Percentiles rank a stretch among this genome's conserved stretches.
Evolutionary conservation across 164 flowering plant genomes (phyloP).

Genomic region (Vitis rupestris): DNA sequence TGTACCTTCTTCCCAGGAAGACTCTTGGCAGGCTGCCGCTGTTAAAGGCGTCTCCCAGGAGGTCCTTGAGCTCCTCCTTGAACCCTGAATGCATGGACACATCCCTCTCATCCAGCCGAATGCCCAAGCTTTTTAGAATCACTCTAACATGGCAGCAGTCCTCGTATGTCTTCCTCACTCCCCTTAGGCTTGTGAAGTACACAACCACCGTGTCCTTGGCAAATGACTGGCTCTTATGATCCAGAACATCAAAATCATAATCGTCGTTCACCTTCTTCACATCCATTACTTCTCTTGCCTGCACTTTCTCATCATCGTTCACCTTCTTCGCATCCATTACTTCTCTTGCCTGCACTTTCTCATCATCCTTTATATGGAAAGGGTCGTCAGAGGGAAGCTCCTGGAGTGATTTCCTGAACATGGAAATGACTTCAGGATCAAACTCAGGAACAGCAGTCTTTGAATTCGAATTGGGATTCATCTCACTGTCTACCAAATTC

Average conservation of each 20-base stretch:
- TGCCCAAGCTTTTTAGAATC: constrained; percentile 57
- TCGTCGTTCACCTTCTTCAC: constrained; percentile 2
- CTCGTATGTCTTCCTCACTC: constrained; percentile 89
- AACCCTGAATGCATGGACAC: constrained; percentile 88
- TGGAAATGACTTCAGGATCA: constrained; percentile 58
- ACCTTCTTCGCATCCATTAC: constrained; percentile 11
- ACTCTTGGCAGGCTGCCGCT: constrained; percentile 61
- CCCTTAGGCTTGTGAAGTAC: constrained; percentile 86
- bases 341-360: background rate
- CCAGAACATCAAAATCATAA: background rate
- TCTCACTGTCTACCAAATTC: constrained; percentile 24
- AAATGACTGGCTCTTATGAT: constrained; percentile 7
- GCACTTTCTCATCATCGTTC: constrained; percentile 10
- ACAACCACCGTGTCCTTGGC: constrained; percentile 56
- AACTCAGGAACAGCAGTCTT: constrained; percentile 33
- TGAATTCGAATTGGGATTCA: background rate
- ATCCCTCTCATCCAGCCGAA: constrained; percentile 81
- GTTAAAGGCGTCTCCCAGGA: constrained; percentile 40
- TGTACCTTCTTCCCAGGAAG: constrained; percentile 56
- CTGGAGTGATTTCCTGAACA: constrained; percentile 53
- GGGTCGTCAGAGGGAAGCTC: constrained; percentile 45
- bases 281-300: background rate
- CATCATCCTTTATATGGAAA: constrained; percentile 20
- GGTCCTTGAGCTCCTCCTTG: constrained; percentile 68
- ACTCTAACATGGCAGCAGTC: constrained; percentile 71